phyloP scores from a whole-genome alignment of 2,329 filamentous ascomycete genomes.

The Penicillium sp. region DNA sequence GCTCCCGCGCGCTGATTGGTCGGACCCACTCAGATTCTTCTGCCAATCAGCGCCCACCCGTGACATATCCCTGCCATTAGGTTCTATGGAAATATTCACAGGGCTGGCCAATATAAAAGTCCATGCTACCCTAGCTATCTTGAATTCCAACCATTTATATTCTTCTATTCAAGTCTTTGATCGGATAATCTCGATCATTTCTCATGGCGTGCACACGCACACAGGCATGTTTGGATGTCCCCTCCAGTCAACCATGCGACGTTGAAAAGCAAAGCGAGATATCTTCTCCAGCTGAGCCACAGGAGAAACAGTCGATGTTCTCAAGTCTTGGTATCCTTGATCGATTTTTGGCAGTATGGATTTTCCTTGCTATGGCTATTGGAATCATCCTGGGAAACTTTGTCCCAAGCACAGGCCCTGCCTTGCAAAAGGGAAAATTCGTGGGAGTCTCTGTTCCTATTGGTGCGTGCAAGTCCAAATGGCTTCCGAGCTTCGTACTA shows the following conservation, averaged over 20 bases:
- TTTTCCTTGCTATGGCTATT: slow-evolving; percentile 66
- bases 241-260: neutral
- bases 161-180: too few species aligned
- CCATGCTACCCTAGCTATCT: neutral
- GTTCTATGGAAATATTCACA: neutral
- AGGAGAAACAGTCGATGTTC: slow-evolving; percentile 22
- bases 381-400: slow-evolving; percentile 72
- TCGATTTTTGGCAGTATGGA: slow-evolving; percentile 61
- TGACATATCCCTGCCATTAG: slow-evolving; percentile 1
- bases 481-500: neutral
- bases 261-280: slow-evolving; percentile 2
- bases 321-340: slow-evolving; percentile 53
- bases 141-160: neutral
- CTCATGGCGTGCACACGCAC: neutral
- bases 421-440: slow-evolving; percentile 62
- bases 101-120: neutral
- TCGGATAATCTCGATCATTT: neutral
- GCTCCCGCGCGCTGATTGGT: slow-evolving; percentile 4
- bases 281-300: neutral
- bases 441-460: slow-evolving; percentile 62
- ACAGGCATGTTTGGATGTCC: neutral
- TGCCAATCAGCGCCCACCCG: slow-evolving; percentile 11
- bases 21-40: neutral
- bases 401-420: slow-evolving; percentile 52
- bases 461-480: slow-evolving; percentile 36